Percentiles rank a stretch among this genome's conserved stretches.
Conservation (phyloP, 2,329 filamentous ascomycete species). For the Scolecobasidium constrictum region DNA sequence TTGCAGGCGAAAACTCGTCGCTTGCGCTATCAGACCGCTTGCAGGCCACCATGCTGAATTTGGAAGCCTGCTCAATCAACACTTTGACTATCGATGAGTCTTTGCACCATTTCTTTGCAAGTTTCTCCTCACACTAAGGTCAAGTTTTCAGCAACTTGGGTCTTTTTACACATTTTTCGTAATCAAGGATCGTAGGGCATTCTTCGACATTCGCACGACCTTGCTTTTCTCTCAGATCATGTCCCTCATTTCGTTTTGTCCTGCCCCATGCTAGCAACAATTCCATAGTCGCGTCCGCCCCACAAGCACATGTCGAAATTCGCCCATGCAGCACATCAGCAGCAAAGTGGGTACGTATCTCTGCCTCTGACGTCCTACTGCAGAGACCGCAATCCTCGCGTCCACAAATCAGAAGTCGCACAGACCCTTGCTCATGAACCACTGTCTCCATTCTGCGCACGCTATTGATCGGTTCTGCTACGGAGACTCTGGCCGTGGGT, state of each 20-base stretch:
- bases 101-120: neutral
- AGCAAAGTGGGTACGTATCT: neutral
- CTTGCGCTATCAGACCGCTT: neutral
- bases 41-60: neutral
- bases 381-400: neutral
- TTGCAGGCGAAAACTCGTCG: too few relatives aligned
- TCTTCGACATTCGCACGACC: too few relatives aligned
- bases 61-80: neutral
- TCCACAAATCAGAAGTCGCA: neutral
- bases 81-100: neutral
- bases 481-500: neutral
- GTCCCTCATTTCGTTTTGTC: too few relatives aligned
- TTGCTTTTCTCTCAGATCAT: too few relatives aligned
- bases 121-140: neutral
- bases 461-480: conserved; percentile 1
- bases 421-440: too few relatives aligned
- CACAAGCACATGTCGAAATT: neutral
- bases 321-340: neutral
- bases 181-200: too few relatives aligned
- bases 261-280: too few relatives aligned
- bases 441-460: too few relatives aligned
- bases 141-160: neutral
- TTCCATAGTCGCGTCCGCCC: too few relatives aligned
- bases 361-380: neutral
- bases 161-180: too few relatives aligned